These are phyloP conservation scores for Bathelium albidoporum DNA, from an alignment of 495 filamentous ascomycete species.

Conservation along the genomic window DNA sequence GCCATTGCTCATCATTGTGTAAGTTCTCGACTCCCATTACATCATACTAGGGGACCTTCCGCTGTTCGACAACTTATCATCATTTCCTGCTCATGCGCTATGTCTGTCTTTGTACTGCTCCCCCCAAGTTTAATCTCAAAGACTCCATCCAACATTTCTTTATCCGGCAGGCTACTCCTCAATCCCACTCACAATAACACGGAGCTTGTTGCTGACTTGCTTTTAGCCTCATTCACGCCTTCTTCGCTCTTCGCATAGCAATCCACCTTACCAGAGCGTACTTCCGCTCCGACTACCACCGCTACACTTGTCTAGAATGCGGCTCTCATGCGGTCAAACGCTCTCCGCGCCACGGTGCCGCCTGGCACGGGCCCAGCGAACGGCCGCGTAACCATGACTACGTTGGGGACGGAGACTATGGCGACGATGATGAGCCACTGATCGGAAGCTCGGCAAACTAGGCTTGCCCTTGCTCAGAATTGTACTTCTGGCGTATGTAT, in stretches of 20 bases:
- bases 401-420: not conserved
- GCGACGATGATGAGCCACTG: not conserved
- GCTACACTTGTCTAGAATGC: constrained; percentile 1
- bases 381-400: not conserved
- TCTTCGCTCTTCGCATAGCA: not conserved
- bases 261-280: not conserved
- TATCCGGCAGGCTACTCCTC: too few relatives aligned
- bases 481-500: not conserved
- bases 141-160: too few relatives aligned
- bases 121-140: too few relatives aligned
- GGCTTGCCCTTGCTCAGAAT: not conserved
- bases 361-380: not conserved
- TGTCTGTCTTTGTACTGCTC: too few relatives aligned
- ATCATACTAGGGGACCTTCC: not conserved
- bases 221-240: not conserved
- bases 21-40: not conserved
- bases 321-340: not conserved
- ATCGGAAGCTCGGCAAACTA: not conserved
- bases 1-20: not conserved
- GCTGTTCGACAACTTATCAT: not conserved
- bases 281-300: not conserved
- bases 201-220: not conserved
- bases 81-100: not conserved
- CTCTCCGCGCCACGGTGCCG: not conserved
- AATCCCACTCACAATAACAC: not conserved